A percentile compares a stretch with the other conserved stretches of the same genome.
Evolutionary conservation across 2,329 filamentous ascomycete species (phyloP).

Genomic region (Hypoxylon sp.): DNA sequence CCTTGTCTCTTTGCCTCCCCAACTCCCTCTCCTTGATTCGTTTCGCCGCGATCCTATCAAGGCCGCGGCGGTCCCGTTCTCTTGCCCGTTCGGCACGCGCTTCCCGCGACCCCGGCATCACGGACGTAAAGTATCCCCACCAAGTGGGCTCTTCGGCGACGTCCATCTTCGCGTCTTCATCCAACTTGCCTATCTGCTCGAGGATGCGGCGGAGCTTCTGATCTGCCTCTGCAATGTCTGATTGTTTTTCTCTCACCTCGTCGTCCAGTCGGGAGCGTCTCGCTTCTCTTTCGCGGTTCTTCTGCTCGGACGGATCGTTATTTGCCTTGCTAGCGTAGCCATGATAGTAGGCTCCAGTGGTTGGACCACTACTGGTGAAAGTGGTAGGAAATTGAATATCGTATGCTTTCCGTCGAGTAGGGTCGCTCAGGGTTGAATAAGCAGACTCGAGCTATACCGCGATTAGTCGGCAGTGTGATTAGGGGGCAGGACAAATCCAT

Average conservation of each 20-base stretch:
- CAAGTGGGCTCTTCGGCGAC: not conserved
- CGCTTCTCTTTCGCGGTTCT: not conserved
- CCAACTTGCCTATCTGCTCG: not conserved
- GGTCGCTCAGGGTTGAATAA: conserved; percentile 34
- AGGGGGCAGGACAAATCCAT: not conserved
- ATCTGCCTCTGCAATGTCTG: not conserved
- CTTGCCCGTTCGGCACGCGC: not conserved
- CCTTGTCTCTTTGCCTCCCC: not conserved
- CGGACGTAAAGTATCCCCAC: not conserved
- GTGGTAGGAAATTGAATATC: not conserved
- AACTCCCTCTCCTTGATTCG: not conserved
- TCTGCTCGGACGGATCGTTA: not conserved
- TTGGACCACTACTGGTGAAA: not conserved
- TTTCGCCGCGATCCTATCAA: not conserved
- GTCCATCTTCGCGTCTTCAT: not conserved
- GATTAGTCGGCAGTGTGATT: not conserved
- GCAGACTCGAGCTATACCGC: conserved; percentile 33
- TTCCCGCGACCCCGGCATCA: not conserved
- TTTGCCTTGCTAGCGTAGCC: not conserved
- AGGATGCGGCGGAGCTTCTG: not conserved
- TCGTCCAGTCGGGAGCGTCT: not conserved
- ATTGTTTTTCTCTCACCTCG: not conserved
- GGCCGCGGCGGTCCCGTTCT: not conserved
- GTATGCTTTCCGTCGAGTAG: conserved; percentile 13
- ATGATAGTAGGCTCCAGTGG: not conserved